Evolutionary conservation across 805 yeast species (phyloP).

Genomic region (Candida parachauliodes): DNA sequence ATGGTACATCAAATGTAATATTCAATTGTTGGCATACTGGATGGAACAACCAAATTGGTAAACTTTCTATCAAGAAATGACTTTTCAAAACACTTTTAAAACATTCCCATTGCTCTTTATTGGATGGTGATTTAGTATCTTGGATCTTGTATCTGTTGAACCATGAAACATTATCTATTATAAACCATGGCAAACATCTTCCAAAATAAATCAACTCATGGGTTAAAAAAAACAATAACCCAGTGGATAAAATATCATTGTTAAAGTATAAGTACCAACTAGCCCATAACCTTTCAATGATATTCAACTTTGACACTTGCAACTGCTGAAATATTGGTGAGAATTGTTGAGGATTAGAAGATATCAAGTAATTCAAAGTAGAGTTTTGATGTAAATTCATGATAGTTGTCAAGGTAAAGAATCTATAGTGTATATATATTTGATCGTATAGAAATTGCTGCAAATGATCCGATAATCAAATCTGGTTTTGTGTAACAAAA

Average conservation of each 20-base stretch:
- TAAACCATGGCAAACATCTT: slow-evolving; percentile 88
- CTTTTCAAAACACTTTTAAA: slow-evolving; percentile 77
- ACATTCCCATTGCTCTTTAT: slow-evolving; percentile 90
- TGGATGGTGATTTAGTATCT: slow-evolving; percentile 75
- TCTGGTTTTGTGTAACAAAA: slow-evolving; percentile 1
- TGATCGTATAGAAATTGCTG: slow-evolving; percentile 4
- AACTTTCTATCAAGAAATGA: slow-evolving; percentile 89
- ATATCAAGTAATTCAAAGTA: neutral
- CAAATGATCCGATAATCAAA: slow-evolving; percentile 2
- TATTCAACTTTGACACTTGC: neutral
- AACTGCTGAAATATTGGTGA: neutral
- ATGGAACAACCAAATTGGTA: slow-evolving; percentile 97
- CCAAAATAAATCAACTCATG: slow-evolving; percentile 92
- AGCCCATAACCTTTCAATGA: slow-evolving; percentile 78
- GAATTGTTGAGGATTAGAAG: slow-evolving; percentile 1
- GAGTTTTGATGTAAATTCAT: neutral
- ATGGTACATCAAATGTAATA: slow-evolving; percentile 75
- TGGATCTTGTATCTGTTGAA: slow-evolving; percentile 88
- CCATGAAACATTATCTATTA: slow-evolving; percentile 80
- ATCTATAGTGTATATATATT: neutral
- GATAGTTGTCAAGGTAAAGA: neutral
- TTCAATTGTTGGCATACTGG: slow-evolving; percentile 83
- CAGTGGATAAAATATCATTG: slow-evolving; percentile 91
- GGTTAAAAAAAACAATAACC: slow-evolving; percentile 71
- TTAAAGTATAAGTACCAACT: slow-evolving; percentile 79